Conservation (phyloP, 78 protist genomes). For the Thecamonas trahens region DNA sequence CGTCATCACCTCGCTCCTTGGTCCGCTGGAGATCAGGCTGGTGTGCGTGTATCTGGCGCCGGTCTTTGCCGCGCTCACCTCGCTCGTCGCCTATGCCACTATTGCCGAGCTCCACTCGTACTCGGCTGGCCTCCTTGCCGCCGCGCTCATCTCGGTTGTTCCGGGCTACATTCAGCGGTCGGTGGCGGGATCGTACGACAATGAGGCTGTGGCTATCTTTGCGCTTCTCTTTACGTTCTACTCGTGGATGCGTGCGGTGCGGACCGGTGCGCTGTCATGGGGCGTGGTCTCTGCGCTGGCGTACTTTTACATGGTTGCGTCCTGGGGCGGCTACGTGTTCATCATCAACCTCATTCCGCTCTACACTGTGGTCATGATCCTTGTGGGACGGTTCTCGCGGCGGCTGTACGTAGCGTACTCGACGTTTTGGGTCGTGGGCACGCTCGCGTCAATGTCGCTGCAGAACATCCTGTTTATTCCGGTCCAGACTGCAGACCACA, state of each 20-base stretch:
- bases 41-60: slow-evolving; percentile 95
- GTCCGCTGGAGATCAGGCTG: slow-evolving; percentile 76
- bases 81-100: slow-evolving; percentile 62
- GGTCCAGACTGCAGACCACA: slow-evolving; percentile 88
- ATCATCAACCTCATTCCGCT: slow-evolving; percentile 93
- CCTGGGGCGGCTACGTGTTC: slow-evolving; percentile 99
- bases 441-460: slow-evolving; percentile 41
- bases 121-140: slow-evolving; percentile 84
- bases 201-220: slow-evolving; percentile 96
- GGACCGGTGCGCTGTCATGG: slow-evolving; percentile 68
- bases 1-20: slow-evolving; percentile 51
- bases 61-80: slow-evolving; percentile 75
- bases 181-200: slow-evolving; percentile 98
- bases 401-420: slow-evolving; percentile 86
- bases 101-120: slow-evolving; percentile 41
- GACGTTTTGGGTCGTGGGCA: slow-evolving; percentile 79
- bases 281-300: slow-evolving; percentile 56
- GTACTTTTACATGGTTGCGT: slow-evolving; percentile 84
- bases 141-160: slow-evolving; percentile 58
- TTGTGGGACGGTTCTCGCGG: slow-evolving; percentile 71
- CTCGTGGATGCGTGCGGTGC: slow-evolving; percentile 79
- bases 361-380: slow-evolving; percentile 67
- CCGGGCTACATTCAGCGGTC: slow-evolving; percentile 90
- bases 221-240: slow-evolving; percentile 86
- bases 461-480: slow-evolving; percentile 30